Conservation (phyloP, 73 alveolate genomes). For the Uronychia binucleata region DNA sequence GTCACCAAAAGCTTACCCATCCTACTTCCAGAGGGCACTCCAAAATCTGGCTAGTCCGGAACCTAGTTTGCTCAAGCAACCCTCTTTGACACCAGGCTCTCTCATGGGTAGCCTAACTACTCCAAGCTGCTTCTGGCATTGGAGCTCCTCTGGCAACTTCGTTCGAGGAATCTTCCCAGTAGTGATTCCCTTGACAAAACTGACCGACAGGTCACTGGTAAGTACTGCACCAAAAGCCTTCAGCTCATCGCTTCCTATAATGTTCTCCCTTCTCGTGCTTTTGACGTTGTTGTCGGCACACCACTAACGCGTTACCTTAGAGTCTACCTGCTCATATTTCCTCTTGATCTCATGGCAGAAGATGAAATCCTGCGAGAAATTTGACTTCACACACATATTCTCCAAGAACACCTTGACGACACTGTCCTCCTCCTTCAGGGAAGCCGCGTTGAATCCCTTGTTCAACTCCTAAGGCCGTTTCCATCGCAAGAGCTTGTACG, state of each 20-base stretch:
- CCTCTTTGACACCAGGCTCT: not conserved
- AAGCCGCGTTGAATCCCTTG: not conserved
- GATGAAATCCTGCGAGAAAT: constrained; percentile 11
- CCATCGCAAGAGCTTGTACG: constrained; percentile 12
- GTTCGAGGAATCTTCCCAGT: not conserved
- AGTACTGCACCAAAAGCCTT: constrained; percentile 15
- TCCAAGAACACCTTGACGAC: not conserved
- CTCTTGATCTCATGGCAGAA: not conserved
- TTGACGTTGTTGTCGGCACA: constrained; percentile 3
- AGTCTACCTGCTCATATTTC: constrained; percentile 2
- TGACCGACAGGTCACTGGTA: not conserved
- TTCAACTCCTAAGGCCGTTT: constrained; percentile 15
- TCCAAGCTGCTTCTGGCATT: not conserved
- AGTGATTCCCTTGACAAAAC: constrained; percentile 11
- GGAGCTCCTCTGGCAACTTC: not conserved
- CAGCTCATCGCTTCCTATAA: constrained; percentile 11
- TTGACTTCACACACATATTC: constrained; percentile 10
- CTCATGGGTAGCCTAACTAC: constrained; percentile 25
- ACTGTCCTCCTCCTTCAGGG: not conserved
- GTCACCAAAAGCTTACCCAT: not conserved
- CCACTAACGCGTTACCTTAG: not conserved
- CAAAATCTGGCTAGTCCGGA: not conserved
- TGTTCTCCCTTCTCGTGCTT: not conserved
- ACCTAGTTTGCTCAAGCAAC: not conserved
- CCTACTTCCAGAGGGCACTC: not conserved